Conservation (phyloP, 192 early-diverging fungal species). For the Funneliformis mosseae region DNA sequence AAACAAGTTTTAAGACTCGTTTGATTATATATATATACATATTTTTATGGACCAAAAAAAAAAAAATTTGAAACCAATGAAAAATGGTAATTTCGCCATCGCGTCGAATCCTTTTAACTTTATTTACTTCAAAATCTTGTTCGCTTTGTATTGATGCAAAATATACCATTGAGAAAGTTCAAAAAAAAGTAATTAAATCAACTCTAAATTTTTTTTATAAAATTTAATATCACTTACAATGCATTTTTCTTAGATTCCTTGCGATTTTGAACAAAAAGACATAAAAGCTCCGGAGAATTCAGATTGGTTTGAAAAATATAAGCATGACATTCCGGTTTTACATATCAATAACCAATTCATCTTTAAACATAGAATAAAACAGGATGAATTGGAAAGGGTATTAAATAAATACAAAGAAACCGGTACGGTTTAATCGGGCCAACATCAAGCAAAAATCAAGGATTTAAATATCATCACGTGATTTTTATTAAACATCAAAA, state of each 20-base stretch:
- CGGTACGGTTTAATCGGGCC: neutral
- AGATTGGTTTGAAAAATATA: constrained; percentile 39
- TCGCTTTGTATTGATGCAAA: constrained; percentile 17
- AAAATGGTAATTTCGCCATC: neutral
- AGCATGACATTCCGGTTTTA: constrained; percentile 49
- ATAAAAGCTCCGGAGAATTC: constrained; percentile 3
- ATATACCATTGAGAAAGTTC: neutral
- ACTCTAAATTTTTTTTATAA: neutral
- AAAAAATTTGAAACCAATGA: neutral
- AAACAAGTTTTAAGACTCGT: neutral
- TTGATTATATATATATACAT: neutral
- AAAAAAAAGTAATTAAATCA: neutral
- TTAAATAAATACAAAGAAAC: constrained; percentile 39
- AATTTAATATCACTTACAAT: neutral
- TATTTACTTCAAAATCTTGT: constrained; percentile 12
- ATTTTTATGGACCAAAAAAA: neutral
- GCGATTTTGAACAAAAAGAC: constrained; percentile 30
- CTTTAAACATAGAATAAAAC: constrained; percentile 39
- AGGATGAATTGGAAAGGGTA: constrained; percentile 39
- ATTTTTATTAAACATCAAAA: neutral
- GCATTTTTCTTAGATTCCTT: constrained; percentile 1
- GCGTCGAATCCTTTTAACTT: constrained; percentile 9
- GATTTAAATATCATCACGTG: no score
- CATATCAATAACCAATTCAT: constrained; percentile 48
- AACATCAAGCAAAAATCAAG: no score